Conservation (phyloP, 805 yeast genomes). For the Cyberlindnera mississippiensis region DNA sequence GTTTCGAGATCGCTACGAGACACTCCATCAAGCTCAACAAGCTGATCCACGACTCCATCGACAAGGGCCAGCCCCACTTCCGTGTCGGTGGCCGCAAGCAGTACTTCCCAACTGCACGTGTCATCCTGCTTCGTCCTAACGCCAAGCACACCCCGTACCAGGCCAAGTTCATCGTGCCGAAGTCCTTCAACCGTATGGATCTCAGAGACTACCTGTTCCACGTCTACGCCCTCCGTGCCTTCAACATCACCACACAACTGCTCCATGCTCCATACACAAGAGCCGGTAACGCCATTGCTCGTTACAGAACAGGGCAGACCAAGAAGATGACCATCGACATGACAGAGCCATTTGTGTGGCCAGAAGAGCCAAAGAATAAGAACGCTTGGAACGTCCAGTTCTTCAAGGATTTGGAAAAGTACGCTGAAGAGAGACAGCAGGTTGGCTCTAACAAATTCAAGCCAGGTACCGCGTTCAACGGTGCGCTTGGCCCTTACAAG, state of each 20-base stretch:
- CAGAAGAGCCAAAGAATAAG: conserved; percentile 50
- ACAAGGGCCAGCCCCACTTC: conserved; percentile 72
- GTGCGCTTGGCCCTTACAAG: conserved; percentile 52
- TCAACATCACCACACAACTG: conserved; percentile 83
- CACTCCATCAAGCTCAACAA: conserved; percentile 25
- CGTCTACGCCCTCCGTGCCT: conserved; percentile 84
- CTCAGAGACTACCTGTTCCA: conserved; percentile 90
- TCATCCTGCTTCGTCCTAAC: conserved; percentile 79
- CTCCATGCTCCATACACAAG: conserved; percentile 67
- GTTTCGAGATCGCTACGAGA: conserved; percentile 21
- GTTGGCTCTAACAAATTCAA: conserved; percentile 65
- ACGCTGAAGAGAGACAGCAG: conserved; percentile 46
- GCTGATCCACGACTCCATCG: conserved; percentile 43
- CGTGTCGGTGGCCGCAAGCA: conserved; percentile 70
- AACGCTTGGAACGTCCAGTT: conserved; percentile 38
- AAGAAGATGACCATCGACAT: conserved; percentile 97
- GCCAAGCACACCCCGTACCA: conserved; percentile 98
- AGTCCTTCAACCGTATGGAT: conserved; percentile 89
- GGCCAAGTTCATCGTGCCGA: conserved; percentile 93
- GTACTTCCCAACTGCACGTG: conserved; percentile 82
- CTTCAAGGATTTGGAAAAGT: conserved; percentile 46
- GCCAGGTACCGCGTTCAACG: conserved; percentile 72
- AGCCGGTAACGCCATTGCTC: conserved; percentile 54
- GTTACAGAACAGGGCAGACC: conserved; percentile 74
- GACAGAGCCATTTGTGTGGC: conserved; percentile 96